Conservation (phyloP, 371 early-diverging fungal genomes). For the Mucor irregularis region DNA sequence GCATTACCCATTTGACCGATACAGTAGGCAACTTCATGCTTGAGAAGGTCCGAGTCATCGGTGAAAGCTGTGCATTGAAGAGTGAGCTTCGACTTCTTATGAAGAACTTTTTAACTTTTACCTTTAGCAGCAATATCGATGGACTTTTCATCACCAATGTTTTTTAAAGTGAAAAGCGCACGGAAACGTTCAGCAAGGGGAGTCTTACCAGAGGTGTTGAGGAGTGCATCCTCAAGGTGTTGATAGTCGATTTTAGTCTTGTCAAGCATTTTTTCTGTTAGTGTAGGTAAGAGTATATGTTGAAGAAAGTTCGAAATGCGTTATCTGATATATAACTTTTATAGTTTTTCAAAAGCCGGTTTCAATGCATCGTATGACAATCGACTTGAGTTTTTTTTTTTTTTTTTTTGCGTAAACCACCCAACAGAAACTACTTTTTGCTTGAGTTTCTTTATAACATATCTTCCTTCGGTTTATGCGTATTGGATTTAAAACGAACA, state of each 20-base stretch:
- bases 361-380: not conserved
- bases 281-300: too few relatives aligned
- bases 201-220: conserved; percentile 58
- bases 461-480: too few relatives aligned
- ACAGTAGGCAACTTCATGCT: conserved; percentile 99
- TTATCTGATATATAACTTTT: too few relatives aligned
- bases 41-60: conserved; percentile 90
- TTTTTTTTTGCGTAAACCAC: too few relatives aligned
- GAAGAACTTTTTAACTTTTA: conserved; percentile 21
- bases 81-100: too few relatives aligned
- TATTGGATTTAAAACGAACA: too few relatives aligned
- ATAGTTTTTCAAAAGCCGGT: too few relatives aligned
- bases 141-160: conserved; percentile 73
- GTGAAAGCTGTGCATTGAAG: conserved; percentile 75
- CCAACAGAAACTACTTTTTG: too few relatives aligned
- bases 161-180: conserved; percentile 94
- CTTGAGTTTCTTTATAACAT: too few relatives aligned
- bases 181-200: conserved; percentile 87
- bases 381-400: too few relatives aligned
- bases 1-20: conserved; percentile 96
- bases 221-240: conserved; percentile 54
- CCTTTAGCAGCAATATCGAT: conserved; percentile 84
- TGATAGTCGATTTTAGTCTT: conserved; percentile 24
- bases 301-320: too few relatives aligned
- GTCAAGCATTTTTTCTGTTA: too few relatives aligned